Base-by-base conservation (phyloP, 352 stramenopile genomes). In the Pythium sukuiense region DNA sequence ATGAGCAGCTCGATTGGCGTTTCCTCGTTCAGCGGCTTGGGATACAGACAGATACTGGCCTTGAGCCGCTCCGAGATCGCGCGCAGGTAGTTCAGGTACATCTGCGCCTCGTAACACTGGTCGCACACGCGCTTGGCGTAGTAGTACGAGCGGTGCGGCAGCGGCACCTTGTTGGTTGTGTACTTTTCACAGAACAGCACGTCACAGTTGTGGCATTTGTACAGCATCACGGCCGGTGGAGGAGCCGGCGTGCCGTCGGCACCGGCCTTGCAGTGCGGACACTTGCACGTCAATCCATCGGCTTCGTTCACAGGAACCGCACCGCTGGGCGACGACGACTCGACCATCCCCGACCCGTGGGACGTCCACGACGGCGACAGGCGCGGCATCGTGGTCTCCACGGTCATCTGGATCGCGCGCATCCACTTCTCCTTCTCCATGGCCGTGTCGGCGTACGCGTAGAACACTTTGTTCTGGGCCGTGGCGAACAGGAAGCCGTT, bases 381-480 rank as follows among this genome's bases (percentile, higher is more conserved):
- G 8, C 84, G 80, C 14, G 86, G 83, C 67, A 89, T 86, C n/a
- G 79, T 96, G 6, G 87, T 96, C 70, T 87, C 84, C 27, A 96
- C 83, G 20, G 79, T 83, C 48, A 86, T 93, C 65, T 96, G 87
- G 64, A 96, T 96, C 26, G 85, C 87, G 63, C 87, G 84, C 62
- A 94, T 91, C 87, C 87, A 96, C 68, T 93, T 94, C 57, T 96
- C 87, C 70, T 96, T 96, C 65, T 96, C 87, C 84, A 96, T 93
- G 30, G 87, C 76, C 33, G 86, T 92, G 61, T 96, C 87, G 0
- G 85, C 87, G 65, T 96, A 96, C 24, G 85, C 85, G 67, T 96
- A 96, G 63, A 96, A 96, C 12, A 96, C 85, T 63, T 96, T 96
- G 70, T 85, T 96, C 70, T 96, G 87, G 32, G 85, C 80, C 54